Base-by-base conservation (phyloP, 257 asterid genomes). In the Solanum pinnatisectum region DNA sequence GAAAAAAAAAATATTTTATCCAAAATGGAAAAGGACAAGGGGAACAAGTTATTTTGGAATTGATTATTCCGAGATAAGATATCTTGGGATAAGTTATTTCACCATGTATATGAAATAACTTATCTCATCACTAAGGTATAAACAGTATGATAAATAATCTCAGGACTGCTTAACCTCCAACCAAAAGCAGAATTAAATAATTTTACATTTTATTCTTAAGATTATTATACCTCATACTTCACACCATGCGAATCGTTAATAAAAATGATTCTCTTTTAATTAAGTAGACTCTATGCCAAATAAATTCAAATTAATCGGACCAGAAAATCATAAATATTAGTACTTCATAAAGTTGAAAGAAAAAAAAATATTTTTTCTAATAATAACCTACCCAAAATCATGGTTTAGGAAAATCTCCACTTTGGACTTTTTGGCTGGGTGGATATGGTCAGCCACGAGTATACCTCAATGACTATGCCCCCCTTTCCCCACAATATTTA, bases 361-460 rank as follows among this genome's bases (percentile, higher is more conserved):
- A 40, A 27, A n/a, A n/a, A 13, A 9, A 79, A 15, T 13, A 25
- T 0, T n/a, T 12, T 39, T 44, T 27, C 65, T 40, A 78, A 78
- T 27, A 42, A 44, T 79, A 44, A 74, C 83, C 90, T 89, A 70
- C 46, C 16, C 13, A 44, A 71, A 92, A 92, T 92, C 92, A 91
- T 92, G 92, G 92, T 86, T 89, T 86, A 87, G 89, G 91, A 85
- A 90, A 91, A 91, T 89, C 91, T 93, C 93, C 92, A 90, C 95
- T 92, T 92, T 94, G 89, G 93, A 89, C 92, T 78, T 85, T 91
- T 33, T 40, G 86, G 39, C 18, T 56, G 39, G 32, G 42, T 79
- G 65, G 84, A 71, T 87, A 84, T 87, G 84, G 88, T 87, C 89
- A 87, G 82, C 81, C 73, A 87, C 89, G 89, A 74, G 82, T 36